A percentile compares a stretch with the other conserved stretches of the same genome.
Evolutionary conservation across 495 filamentous ascomycete genomes (phyloP).

Genomic region (Darksidea phi): DNA sequence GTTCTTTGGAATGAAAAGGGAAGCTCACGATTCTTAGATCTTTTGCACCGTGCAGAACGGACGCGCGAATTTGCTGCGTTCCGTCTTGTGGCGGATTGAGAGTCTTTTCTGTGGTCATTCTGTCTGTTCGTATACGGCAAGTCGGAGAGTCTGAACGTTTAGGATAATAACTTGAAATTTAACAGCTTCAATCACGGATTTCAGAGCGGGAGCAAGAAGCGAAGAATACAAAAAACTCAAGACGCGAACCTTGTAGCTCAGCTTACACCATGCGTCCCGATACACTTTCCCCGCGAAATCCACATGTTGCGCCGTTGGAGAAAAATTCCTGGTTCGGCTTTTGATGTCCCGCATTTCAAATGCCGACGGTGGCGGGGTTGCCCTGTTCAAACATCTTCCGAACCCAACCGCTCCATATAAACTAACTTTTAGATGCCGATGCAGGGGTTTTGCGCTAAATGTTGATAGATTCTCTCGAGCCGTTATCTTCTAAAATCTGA

Average conservation of each 20-base stretch:
- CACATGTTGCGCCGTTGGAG: background rate
- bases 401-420: background rate
- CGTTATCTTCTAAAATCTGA: too few species aligned
- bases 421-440: background rate
- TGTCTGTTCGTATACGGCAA: background rate
- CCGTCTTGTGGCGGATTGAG: slow-evolving; percentile 5
- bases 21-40: slow-evolving; percentile 44
- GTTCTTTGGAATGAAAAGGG: background rate
- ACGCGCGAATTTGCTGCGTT: slow-evolving; percentile 39
- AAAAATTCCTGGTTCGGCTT: slow-evolving; percentile 15
- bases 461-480: background rate
- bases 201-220: too few species aligned
- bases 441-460: background rate
- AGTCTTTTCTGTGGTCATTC: slow-evolving; percentile 23
- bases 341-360: background rate
- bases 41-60: slow-evolving; percentile 46
- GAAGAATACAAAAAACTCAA: too few species aligned
- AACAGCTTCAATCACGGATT: too few species aligned
- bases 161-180: too few species aligned
- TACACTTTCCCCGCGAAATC: too few species aligned
- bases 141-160: too few species aligned
- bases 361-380: background rate
- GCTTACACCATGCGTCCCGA: too few species aligned
- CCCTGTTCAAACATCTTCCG: too few species aligned
- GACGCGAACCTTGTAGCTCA: too few species aligned